Conservation (phyloP, 208 protist species). For the Acanthamoeba culbertsoni region DNA sequence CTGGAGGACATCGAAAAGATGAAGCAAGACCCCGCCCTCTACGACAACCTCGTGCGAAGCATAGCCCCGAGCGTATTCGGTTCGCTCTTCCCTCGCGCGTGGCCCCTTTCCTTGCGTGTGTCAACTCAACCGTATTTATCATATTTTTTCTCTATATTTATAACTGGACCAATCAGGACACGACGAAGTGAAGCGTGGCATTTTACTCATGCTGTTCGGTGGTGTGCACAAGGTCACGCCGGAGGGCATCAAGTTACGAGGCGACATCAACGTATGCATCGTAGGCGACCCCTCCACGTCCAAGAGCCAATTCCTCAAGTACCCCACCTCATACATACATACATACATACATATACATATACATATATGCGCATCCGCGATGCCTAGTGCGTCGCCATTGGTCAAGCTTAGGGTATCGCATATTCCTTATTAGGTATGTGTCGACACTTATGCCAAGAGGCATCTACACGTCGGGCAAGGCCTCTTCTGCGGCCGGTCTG, state of each 20-base stretch:
- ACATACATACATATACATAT: slow-evolving; percentile 97
- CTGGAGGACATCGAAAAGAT: slow-evolving; percentile 87
- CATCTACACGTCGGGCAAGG: slow-evolving; percentile 98
- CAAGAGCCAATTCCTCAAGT: slow-evolving; percentile 99
- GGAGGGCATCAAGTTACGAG: slow-evolving; percentile 91
- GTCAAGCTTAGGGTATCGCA: not conserved
- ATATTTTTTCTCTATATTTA: not conserved
- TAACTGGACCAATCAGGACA: too few species aligned
- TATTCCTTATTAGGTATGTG: slow-evolving; percentile 81
- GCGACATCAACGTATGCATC: slow-evolving; percentile 98
- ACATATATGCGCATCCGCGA: slow-evolving; percentile 95
- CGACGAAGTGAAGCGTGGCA: slow-evolving; percentile 97
- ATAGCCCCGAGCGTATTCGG: slow-evolving; percentile 79
- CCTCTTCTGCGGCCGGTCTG: slow-evolving; percentile 93
- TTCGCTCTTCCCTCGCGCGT: too few species aligned
- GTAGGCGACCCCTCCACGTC: slow-evolving; percentile 99
- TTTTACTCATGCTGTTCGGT: slow-evolving; percentile 98
- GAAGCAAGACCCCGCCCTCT: slow-evolving; percentile 83
- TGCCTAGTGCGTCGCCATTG: not conserved
- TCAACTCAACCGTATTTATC: not conserved
- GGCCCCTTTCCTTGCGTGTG: not conserved
- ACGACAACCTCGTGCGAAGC: slow-evolving; percentile 89
- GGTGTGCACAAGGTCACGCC: slow-evolving; percentile 97
- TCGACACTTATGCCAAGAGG: slow-evolving; percentile 91
- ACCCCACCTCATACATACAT: slow-evolving; percentile 93